Base-by-base conservation (phyloP, 177 flowering plant species). In the Vitis hybrid region DNA sequence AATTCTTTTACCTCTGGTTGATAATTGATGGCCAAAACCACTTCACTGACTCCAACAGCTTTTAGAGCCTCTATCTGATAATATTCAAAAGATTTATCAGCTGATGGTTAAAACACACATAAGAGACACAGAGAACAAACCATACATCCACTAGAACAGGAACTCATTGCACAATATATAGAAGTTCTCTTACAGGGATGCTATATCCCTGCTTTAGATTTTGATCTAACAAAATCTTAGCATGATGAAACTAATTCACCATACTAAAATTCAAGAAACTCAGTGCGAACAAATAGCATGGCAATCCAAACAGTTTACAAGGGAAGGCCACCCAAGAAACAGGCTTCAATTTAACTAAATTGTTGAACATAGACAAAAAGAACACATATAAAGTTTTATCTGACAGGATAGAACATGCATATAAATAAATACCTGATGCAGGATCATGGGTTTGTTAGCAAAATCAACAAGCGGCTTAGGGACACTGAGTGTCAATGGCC, bases 381-480 rank as follows among this genome's bases (percentile, higher is more conserved):
- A 1, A 1, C n/a, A 50, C 31, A 29, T 29, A 3, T 29, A 29
- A 29, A 29, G 31, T 29, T 29, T 29, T 29, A 29, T 29, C 31
- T 29, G 31, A 29, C 31, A 29, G 31, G 31, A 29, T 29, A 29
- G 31, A 29, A 29, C 31, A 53, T 12, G 16, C 10, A 39, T 1
- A 63, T 1, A 59, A 45, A 73, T 22, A 48, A 34, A 60, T 75
- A 94, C 99, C 99, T 91, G 99, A 80, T 95, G 97, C 75, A 93
- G 82, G 79, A 95, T 95, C 98, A 95, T 95, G 67, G 99, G 99
- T 71, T 95, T 93, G 82, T 95, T 95, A 65, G 96, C 99, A 78
- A 95, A 95, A 26, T 95, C 99, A 75, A 95, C 99, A 63, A 95
- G 88, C 3, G 99, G 99, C 81, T 95, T 95, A 11, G 99, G 99